Evolutionary conservation across 1,139 yeast species (phyloP).

Genomic region (Protomyces macrosporus): DNA sequence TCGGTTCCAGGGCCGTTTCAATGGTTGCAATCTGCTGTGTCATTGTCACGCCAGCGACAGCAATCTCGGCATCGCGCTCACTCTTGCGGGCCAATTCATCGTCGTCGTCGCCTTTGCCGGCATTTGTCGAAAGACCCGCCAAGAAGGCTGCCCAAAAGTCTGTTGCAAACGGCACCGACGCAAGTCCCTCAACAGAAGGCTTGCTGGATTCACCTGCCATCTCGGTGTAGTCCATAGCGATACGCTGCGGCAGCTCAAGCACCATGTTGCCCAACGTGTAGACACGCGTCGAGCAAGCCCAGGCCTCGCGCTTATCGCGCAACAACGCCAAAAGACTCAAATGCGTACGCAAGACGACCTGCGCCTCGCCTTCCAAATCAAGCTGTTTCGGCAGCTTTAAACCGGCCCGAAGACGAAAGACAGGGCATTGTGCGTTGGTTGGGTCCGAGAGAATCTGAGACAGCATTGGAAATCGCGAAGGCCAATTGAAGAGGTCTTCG

Average conservation of each 20-base stretch:
- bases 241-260: constrained; percentile 22
- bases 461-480: constrained; percentile 22
- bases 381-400: constrained; percentile 14
- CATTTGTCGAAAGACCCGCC: constrained; percentile 20
- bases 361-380: constrained; percentile 21
- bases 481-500: constrained; percentile 26
- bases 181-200: background rate
- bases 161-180: constrained; percentile 26
- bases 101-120: background rate
- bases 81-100: background rate
- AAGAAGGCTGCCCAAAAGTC: constrained; percentile 29
- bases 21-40: constrained; percentile 13
- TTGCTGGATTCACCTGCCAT: background rate
- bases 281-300: constrained; percentile 26
- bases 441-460: constrained; percentile 17
- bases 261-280: constrained; percentile 25
- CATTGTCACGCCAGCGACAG: constrained; percentile 16
- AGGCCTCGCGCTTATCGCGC: constrained; percentile 17
- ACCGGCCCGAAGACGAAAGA: constrained; percentile 19
- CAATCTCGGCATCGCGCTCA: constrained; percentile 12
- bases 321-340: constrained; percentile 5
- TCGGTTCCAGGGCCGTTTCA: constrained; percentile 6
- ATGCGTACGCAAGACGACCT: constrained; percentile 22
- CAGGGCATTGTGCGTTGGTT: constrained; percentile 10
- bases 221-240: constrained; percentile 6